Evolutionary conservation across 1,139 yeast species (phyloP), one percentile per base, ranked within the genome.

Genomic region (Diutina siamensis): DNA sequence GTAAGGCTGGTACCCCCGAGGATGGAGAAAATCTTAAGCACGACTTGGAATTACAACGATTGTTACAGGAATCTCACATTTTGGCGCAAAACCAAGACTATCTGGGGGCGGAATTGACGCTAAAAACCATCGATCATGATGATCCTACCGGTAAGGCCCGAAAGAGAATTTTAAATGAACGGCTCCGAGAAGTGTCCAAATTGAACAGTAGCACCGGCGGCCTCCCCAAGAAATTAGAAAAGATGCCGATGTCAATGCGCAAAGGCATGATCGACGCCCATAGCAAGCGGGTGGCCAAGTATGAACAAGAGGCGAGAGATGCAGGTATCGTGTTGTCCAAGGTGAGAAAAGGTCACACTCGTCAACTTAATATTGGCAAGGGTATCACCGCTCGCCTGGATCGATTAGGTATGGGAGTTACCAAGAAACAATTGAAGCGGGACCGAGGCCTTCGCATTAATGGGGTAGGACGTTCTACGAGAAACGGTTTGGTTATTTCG

Each of bases 181-280:
- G 97, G 47, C 67, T 89, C 47, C 67, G 79, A 31, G 64, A 68
- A 22, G 57, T 81, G 8, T 71, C 89, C 0, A 70, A 75, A 1
- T 52, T 57, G 0, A 80, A 80, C 56, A 74, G 80, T 0, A 56
- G 63, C 18, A 59, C 63, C 52, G 49, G 65, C 46, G 65, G 74
- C 44, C 48, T 59, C 49, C 66, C 72, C 40, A 58, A 64, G 47
- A 76, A 66, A 47, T 63, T 82, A 32, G 94, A 85, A 54, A 83
- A 78, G 45, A 83, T 86, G 77, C 95, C 98, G 13, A 88, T 92
- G 89, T 61, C 74, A 20, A 79, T 87, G 71, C 73, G 97, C 48
- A 84, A 83, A 57, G 95, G 95, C 2, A 83, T 89, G 82, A 68
- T 84, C 35, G 64, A 69, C 45, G 74, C 80, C 46, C 73, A 81